Evolutionary conservation across 768 basidiomycete species (phyloP), one percentile per base, ranked within the genome.

Genomic region (Macrolepiota fuliginosa): DNA sequence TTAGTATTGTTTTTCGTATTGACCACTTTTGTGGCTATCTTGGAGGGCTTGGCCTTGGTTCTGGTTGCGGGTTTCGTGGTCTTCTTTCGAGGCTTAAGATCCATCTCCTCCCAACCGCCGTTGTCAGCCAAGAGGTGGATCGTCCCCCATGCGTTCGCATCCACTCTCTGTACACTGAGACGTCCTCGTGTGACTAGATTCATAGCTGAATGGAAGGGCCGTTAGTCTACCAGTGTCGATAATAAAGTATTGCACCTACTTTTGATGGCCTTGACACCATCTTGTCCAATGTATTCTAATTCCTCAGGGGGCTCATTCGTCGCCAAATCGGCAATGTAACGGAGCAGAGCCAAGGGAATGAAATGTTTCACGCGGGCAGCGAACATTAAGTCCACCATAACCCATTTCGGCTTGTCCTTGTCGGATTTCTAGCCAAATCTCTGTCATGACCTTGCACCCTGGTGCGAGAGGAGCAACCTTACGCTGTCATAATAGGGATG

Each of bases 401-500:
- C 95, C 95, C 95, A 98, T 70, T 83, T 91, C 1, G 95, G 95
- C 11, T 86, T 79, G 2, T 81, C 79, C 67, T 86, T 67, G 59
- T 92, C 81, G 1, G 93, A 84, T 85, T 96, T 96, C 92, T 93
- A 67, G 19, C 11, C 17, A 25, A 51, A 13, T 37, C n/a, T 15
- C 27, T 55, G 54, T 61, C 24, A 25, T 56, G 62, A 27, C 19
- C 35, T 35, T 37, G 37, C 9, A 27, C 24, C n/a, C 49, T 25
- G 52, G 15, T 19, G 36, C 27, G 32, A 54, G 27, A 24, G 27
- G 37, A 32, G 35, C 50, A 49, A 37, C 70, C 84, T 65, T 68
- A 91, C 91, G 29, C 81, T 68, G 66, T 94, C 91, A 65, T 83
- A 92, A 71, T 94, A 94, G 2, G 94, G 94, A 72, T 96, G 93